These are phyloP conservation scores for Paramecium sonneborni DNA, from an alignment of 73 alveolate genomes.

Conservation along the genomic window DNA sequence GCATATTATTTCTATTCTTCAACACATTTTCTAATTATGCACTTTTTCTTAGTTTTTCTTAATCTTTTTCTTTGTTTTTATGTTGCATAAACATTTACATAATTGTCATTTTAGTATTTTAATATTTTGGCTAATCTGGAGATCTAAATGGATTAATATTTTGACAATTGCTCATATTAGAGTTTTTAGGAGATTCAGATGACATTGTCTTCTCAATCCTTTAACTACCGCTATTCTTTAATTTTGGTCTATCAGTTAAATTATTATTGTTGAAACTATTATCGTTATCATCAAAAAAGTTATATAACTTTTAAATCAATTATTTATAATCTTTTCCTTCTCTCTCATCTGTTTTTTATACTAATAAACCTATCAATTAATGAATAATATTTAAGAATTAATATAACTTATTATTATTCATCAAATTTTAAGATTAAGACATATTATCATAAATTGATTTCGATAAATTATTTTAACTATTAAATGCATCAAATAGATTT, in stretches of 20 bases:
- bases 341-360: neutral
- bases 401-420: neutral
- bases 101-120: slow-evolving; percentile 33
- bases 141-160: slow-evolving; percentile 45
- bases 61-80: slow-evolving; percentile 29
- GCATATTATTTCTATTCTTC: slow-evolving; percentile 43
- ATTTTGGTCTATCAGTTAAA: slow-evolving; percentile 29
- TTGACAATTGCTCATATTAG: neutral
- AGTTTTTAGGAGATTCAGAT: slow-evolving; percentile 25
- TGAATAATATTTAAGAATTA: neutral
- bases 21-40: slow-evolving; percentile 14
- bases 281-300: neutral
- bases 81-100: slow-evolving; percentile 45
- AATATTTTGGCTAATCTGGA: slow-evolving; percentile 39
- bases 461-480: neutral
- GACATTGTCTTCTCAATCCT: slow-evolving; percentile 23
- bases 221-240: slow-evolving; percentile 9
- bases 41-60: slow-evolving; percentile 47
- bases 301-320: neutral
- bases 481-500: slow-evolving; percentile 1
- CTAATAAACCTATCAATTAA: neutral
- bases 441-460: neutral
- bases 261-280: neutral
- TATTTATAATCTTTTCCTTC: neutral
- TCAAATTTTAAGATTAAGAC: neutral